Conservation (phyloP, 352 stramenopile genomes). For the Pythium brassicae region DNA sequence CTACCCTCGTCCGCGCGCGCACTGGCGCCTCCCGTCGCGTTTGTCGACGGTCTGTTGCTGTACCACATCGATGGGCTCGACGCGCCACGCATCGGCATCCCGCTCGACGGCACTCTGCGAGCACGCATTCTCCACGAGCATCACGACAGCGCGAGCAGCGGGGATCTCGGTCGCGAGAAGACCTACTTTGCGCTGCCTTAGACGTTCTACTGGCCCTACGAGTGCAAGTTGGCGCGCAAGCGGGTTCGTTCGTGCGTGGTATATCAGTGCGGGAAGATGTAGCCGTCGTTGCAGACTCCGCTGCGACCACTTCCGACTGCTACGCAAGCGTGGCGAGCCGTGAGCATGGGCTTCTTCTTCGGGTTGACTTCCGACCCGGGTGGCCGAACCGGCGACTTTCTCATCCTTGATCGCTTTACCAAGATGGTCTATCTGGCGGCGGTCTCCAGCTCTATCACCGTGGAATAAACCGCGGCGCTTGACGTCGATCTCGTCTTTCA, state of each 20-base stretch:
- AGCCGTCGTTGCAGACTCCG: background rate
- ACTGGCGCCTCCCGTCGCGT: too few relatives aligned
- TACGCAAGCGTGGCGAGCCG: background rate
- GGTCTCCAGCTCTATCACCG: constrained; percentile 7
- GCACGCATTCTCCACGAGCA: background rate
- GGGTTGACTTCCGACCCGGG: background rate
- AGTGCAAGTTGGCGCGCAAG: background rate
- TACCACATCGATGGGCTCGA: background rate
- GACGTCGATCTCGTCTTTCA: constrained; percentile 25
- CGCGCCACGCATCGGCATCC: background rate
- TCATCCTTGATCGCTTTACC: constrained; percentile 25
- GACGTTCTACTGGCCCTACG: too few relatives aligned
- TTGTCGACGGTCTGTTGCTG: too few relatives aligned
- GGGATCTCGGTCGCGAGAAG: background rate
- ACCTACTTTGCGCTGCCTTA: background rate
- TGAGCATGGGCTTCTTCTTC: constrained; percentile 9
- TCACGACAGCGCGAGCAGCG: background rate
- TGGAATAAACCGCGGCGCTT: constrained; percentile 12
- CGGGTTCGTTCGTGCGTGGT: background rate
- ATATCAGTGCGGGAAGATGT: background rate
- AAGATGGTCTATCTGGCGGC: constrained; percentile 24
- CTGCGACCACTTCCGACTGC: background rate
- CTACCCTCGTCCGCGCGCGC: too few relatives aligned
- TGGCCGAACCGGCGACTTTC: constrained; percentile 13
- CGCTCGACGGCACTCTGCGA: background rate